phyloP scores from a whole-genome alignment of 768 basidiomycete genomes.

The Holtermanniella nyarrowii region DNA sequence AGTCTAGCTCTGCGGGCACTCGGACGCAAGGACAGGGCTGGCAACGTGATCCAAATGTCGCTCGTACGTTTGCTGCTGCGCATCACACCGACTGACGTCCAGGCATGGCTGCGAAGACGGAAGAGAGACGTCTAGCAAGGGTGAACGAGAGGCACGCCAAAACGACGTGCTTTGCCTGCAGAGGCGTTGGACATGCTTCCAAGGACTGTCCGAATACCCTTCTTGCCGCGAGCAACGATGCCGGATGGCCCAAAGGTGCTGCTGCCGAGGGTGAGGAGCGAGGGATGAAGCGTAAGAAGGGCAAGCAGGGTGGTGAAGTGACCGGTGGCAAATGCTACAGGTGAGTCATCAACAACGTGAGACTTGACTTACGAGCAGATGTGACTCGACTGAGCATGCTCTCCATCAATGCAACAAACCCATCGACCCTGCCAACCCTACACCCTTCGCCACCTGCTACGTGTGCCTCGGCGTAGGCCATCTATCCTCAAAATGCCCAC shows the following conservation, averaged over 20 bases:
- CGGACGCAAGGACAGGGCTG: constrained; percentile 13
- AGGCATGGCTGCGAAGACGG: constrained; percentile 41
- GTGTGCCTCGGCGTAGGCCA: constrained; percentile 78
- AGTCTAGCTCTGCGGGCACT: background rate
- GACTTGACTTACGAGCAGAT: constrained; percentile 49
- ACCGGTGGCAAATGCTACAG: constrained; percentile 58
- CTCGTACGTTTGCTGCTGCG: constrained; percentile 18
- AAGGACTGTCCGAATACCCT: constrained; percentile 59
- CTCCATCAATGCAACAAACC: constrained; percentile 67
- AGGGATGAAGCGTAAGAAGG: constrained; percentile 29
- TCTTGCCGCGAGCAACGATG: constrained; percentile 15
- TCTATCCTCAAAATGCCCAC: constrained; percentile 68
- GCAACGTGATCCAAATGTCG: constrained; percentile 26
- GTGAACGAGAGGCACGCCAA: constrained; percentile 49
- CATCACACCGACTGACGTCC: constrained; percentile 8
- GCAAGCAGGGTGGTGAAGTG: constrained; percentile 27
- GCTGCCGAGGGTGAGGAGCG: constrained; percentile 5
- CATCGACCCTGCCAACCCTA: constrained; percentile 53
- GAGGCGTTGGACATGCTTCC: constrained; percentile 71
- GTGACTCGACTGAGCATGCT: constrained; percentile 67
- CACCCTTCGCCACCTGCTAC: constrained; percentile 86
- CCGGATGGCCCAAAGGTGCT: constrained; percentile 3
- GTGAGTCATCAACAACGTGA: constrained; percentile 44
- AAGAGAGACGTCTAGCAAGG: constrained; percentile 58
- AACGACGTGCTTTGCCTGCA: constrained; percentile 78